Percentiles rank a stretch among this genome's conserved stretches.
Conservation (phyloP, 2,329 filamentous ascomycete genomes). For the Lachnellula cervina region DNA sequence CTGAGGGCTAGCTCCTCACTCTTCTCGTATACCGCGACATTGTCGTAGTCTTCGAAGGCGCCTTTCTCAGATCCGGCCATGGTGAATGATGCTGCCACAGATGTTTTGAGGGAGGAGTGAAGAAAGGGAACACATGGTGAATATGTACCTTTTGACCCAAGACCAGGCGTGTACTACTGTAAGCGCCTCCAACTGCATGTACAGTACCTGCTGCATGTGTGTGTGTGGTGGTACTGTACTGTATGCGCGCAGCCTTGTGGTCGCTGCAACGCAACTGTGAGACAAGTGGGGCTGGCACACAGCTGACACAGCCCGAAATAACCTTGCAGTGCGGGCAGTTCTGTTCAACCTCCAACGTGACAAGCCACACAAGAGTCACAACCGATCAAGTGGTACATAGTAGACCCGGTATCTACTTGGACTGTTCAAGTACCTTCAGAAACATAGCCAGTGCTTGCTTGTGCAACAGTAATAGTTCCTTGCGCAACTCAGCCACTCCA, state of each 20-base stretch:
- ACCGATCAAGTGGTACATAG: constrained; percentile 9
- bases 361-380: constrained; percentile 10
- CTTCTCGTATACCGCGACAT: constrained; percentile 39
- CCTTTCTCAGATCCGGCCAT: constrained; percentile 15
- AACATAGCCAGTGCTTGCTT: neutral
- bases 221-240: too few relatives aligned
- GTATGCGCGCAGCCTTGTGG: neutral
- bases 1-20: constrained; percentile 39
- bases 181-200: neutral
- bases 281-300: neutral
- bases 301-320: neutral
- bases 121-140: constrained; percentile 9
- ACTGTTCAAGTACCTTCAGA: neutral
- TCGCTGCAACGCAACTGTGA: neutral
- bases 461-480: neutral
- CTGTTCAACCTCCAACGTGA: too few relatives aligned
- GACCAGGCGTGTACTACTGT: neutral
- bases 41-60: constrained; percentile 45
- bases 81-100: neutral
- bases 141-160: neutral
- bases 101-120: neutral
- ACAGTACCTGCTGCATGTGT: neutral
- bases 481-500: neutral
- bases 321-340: too few relatives aligned
- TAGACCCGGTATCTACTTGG: neutral